Conservation (phyloP, 805 yeast genomes). For the Danielozyma ontarioensis region DNA sequence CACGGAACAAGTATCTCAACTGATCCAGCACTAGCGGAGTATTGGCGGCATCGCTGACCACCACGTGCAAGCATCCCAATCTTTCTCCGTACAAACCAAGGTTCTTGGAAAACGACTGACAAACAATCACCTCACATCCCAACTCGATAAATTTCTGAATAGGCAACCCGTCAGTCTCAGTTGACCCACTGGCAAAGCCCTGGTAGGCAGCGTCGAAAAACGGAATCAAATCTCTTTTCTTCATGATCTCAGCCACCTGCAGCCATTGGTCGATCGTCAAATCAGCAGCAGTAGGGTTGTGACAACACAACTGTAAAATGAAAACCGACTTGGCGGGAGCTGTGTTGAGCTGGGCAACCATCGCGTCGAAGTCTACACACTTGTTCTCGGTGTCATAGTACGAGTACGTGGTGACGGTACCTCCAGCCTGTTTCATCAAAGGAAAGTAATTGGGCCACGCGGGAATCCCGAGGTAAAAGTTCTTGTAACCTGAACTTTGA, state of each 20-base stretch:
- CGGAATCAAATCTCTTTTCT: conserved; percentile 21
- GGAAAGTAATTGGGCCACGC: conserved; percentile 1
- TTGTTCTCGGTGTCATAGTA: conserved; percentile 1
- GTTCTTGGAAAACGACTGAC: conserved; percentile 39
- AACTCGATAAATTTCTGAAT: conserved; percentile 27
- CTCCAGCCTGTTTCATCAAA: neutral
- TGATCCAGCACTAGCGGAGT: conserved; percentile 9
- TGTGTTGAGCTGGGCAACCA: neutral
- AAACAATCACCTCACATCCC: conserved; percentile 21
- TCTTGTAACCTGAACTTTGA: neutral
- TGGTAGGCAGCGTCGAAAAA: conserved; percentile 40
- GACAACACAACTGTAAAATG: conserved; percentile 40
- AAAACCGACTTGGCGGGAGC: conserved; percentile 14
- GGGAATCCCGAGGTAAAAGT: conserved; percentile 1
- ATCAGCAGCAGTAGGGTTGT: conserved; percentile 44
- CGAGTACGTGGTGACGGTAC: neutral
- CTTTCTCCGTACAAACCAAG: conserved; percentile 39
- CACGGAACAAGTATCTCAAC: conserved; percentile 29
- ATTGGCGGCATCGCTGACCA: conserved; percentile 7
- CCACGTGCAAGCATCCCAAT: conserved; percentile 33
- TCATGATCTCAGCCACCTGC: conserved; percentile 20
- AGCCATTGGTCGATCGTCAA: conserved; percentile 33
- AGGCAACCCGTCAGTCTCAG: conserved; percentile 32
- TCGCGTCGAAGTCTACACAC: neutral
- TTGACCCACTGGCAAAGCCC: conserved; percentile 31